Conservation (phyloP, 1,284 basidiomycete species). For the Sporisorium graminicola region DNA sequence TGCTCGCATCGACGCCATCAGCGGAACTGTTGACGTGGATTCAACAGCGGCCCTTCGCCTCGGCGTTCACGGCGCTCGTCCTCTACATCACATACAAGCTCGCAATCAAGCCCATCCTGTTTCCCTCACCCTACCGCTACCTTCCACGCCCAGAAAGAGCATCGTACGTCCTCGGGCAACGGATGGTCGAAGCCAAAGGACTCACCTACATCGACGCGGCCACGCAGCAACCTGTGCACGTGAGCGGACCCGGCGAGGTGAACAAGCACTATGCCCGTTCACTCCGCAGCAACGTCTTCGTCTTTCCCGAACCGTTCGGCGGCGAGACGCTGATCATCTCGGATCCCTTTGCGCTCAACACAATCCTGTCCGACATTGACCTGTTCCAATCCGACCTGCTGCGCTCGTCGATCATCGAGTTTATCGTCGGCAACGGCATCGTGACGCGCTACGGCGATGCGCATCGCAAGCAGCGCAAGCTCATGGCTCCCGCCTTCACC, state of each 20-base stretch:
- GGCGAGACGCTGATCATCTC: slow-evolving; percentile 33
- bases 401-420: slow-evolving; percentile 38
- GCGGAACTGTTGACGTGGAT: neutral
- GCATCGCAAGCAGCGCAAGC: slow-evolving; percentile 48
- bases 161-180: slow-evolving; percentile 36
- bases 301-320: slow-evolving; percentile 45
- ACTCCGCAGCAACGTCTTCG: slow-evolving; percentile 26
- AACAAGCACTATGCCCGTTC: slow-evolving; percentile 23
- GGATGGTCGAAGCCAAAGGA: slow-evolving; percentile 38
- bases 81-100: slow-evolving; percentile 40
- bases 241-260: slow-evolving; percentile 36
- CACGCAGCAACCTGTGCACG: neutral
- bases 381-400: slow-evolving; percentile 38
- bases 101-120: slow-evolving; percentile 33
- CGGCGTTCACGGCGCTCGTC: slow-evolving; percentile 13
- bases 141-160: slow-evolving; percentile 29
- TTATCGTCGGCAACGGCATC: slow-evolving; percentile 49
- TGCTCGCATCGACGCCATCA: neutral
- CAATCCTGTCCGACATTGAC: slow-evolving; percentile 43
- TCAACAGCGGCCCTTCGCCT: slow-evolving; percentile 13
- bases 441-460: slow-evolving; percentile 41
- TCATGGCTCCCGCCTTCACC: slow-evolving; percentile 60
- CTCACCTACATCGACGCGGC: slow-evolving; percentile 16
- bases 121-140: slow-evolving; percentile 41
- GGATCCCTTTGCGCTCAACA: slow-evolving; percentile 39